A percentile compares a stretch with the other conserved stretches of the same genome.
Conservation (phyloP, 768 basidiomycete species). For the Rhodotorula babjevae region DNA sequence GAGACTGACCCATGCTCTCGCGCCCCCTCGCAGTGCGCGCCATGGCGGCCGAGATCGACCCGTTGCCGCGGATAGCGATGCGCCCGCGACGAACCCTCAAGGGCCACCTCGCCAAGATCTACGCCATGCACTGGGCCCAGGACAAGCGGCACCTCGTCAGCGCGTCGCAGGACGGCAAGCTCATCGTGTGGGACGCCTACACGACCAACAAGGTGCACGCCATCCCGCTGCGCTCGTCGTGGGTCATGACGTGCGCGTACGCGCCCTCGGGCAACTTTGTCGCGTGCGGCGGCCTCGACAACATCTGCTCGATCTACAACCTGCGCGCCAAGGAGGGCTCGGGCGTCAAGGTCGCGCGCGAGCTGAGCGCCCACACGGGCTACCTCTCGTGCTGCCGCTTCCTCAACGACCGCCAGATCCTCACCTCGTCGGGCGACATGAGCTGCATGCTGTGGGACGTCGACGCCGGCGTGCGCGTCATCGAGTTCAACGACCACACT, state of each 20-base stretch:
- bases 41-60: conserved; percentile 96
- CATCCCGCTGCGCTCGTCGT: conserved; percentile 92
- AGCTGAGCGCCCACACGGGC: conserved; percentile 93
- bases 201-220: conserved; percentile 99
- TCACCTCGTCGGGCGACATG: conserved; percentile 98
- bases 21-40: conserved; percentile 65
- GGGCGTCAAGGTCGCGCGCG: conserved; percentile 80
- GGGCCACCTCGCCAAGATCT: conserved; percentile 98
- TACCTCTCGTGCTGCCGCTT: conserved; percentile 98
- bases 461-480: conserved; percentile 92
- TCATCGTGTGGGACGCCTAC: conserved; percentile 99
- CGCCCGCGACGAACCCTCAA: conserved; percentile 89
- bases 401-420: conserved; percentile 97
- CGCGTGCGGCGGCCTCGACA: conserved; percentile 97
- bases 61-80: conserved; percentile 93
- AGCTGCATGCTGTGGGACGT: conserved; percentile 99
- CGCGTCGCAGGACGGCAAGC: conserved; percentile 98
- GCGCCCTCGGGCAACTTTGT: conserved; percentile 95
- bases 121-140: conserved; percentile 99
- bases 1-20: conserved; percentile 5
- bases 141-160: conserved; percentile 97
- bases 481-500: conserved; percentile 98
- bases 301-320: conserved; percentile 98
- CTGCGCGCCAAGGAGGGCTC: conserved; percentile 66
- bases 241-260: conserved; percentile 99